These are phyloP conservation scores for Boletus sp. DNA, from an alignment of 768 basidiomycete genomes.

Conservation along the genomic window DNA sequence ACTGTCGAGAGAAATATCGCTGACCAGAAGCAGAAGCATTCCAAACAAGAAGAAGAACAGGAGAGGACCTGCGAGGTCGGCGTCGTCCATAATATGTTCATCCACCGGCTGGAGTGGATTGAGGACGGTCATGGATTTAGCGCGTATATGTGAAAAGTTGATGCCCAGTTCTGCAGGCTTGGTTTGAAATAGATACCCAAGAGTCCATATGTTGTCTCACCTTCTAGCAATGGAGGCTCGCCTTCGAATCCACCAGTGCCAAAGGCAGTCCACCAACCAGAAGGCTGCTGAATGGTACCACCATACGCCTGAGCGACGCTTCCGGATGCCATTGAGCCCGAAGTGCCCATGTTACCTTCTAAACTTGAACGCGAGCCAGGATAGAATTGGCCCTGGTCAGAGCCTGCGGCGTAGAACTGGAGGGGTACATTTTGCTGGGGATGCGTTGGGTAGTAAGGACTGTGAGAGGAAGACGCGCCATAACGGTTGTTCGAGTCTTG, in stretches of 20 bases:
- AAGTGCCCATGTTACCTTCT: slow-evolving; percentile 62
- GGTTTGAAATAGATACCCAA: neutral
- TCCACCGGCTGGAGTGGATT: slow-evolving; percentile 85
- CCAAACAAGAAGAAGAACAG: slow-evolving; percentile 96
- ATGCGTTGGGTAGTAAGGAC: slow-evolving; percentile 47
- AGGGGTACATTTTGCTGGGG: slow-evolving; percentile 58
- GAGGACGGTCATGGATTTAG: slow-evolving; percentile 91
- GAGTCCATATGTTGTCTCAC: slow-evolving; percentile 38
- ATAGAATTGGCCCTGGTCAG: slow-evolving; percentile 59
- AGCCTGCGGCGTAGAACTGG: slow-evolving; percentile 72
- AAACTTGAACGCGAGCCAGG: slow-evolving; percentile 71
- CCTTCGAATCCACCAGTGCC: slow-evolving; percentile 94
- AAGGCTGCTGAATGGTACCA: slow-evolving; percentile 69
- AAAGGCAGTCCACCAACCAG: slow-evolving; percentile 94
- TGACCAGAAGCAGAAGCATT: slow-evolving; percentile 84
- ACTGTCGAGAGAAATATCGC: slow-evolving; percentile 31
- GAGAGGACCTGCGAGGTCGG: slow-evolving; percentile 93
- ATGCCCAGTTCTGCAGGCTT: slow-evolving; percentile 80
- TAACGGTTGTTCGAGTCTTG: slow-evolving; percentile 64
- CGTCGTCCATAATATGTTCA: slow-evolving; percentile 97
- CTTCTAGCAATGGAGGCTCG: slow-evolving; percentile 93
- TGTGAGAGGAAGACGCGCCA: slow-evolving; percentile 55
- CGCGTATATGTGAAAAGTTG: slow-evolving; percentile 93
- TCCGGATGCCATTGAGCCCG: slow-evolving; percentile 49
- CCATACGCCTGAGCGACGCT: slow-evolving; percentile 51